Evolutionary conservation across 2,329 filamentous ascomycete genomes (phyloP), one percentile per base, ranked within the genome.

Genomic region (Domatiomyces catenatus): DNA sequence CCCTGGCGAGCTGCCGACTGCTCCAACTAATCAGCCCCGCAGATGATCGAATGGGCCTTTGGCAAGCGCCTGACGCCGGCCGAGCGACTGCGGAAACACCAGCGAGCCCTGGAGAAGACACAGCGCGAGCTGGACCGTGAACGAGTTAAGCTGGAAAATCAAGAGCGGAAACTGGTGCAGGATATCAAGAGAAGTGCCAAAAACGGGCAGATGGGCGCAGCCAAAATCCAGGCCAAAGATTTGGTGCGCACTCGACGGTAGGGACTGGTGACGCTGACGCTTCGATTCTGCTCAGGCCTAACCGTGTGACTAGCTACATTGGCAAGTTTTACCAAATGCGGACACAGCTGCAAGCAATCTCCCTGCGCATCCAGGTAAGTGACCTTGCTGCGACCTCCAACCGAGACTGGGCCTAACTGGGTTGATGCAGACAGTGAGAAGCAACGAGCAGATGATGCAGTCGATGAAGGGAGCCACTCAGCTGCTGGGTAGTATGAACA

Each of bases 361-460:
- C 87, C 12, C 71, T 98, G 50, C 81, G 90, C 44, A 89, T 98
- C 63, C 92, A 96, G 79, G 87, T 92, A 49, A 67, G 54, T 20
- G 12, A 26, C 42, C 15, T 55, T 47, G 15, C 36, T 46, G n/a
- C n/a, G 36, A 26, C 22, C 39, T 8, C 2, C n/a, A 8, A 10
- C 7, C 45, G 15, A 44, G 39, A 43, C 19, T 28, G 36, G 20
- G 36, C 12, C 26, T 42, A 12, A 50, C 32, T 26, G 48, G 52
- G 36, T 39, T 8, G 48, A 20, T 22, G 17, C 61, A 94, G 86
- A 98, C 92, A 47, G 90, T 96, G 57, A 82, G 92, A 57, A 95
- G 89, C 59, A 98, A 98, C 68, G 92, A 98, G 67, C 90, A 96
- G 69, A 98, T 98, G 92, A 95, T 95, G 89, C 87, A 94, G 68